Percentiles rank a stretch among this genome's conserved stretches.
phyloP scores from a whole-genome alignment of 306 rosid genomes.

The Rosa multiflora region DNA sequence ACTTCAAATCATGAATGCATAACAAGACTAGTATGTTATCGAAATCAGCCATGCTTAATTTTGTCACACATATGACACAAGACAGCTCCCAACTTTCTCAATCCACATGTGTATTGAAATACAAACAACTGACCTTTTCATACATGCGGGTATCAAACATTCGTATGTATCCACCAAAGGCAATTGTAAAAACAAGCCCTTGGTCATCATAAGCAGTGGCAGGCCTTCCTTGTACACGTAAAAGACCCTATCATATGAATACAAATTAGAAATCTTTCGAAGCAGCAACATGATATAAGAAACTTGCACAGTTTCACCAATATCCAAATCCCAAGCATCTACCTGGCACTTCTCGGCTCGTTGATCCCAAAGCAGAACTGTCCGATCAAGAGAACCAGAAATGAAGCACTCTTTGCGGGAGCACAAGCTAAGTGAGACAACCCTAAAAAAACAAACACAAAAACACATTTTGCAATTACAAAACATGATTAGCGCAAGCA shows the following conservation, averaged over 20 bases:
- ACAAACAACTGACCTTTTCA: conserved; percentile 64
- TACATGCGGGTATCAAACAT: conserved; percentile 90
- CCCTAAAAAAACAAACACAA: conserved; percentile 51
- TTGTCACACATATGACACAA: no score
- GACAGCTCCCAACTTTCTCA: not conserved
- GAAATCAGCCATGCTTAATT: no score
- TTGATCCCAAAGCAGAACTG: conserved; percentile 96
- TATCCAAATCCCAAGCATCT: conserved; percentile 19
- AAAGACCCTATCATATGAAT: conserved; percentile 57
- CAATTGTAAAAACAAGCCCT: conserved; percentile 87
- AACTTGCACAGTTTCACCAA: not conserved
- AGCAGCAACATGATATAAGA: conserved; percentile 21
- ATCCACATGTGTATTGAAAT: conserved; percentile 12
- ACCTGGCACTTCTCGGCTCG: conserved; percentile 96
- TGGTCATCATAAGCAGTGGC: conserved; percentile 91
- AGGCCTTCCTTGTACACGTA: conserved; percentile 96
- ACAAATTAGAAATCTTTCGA: not conserved
- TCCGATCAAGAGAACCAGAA: conserved; percentile 92
- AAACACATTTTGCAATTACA: conserved; percentile 1
- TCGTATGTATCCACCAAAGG: conserved; percentile 85
- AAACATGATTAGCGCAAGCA: not conserved
- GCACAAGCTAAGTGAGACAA: conserved; percentile 92
- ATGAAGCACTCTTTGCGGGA: conserved; percentile 81
- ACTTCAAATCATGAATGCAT: no score
- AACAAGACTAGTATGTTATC: no score